Base-by-base conservation (phyloP, 2,329 filamentous ascomycete species). In the Corynespora cassiicola region DNA sequence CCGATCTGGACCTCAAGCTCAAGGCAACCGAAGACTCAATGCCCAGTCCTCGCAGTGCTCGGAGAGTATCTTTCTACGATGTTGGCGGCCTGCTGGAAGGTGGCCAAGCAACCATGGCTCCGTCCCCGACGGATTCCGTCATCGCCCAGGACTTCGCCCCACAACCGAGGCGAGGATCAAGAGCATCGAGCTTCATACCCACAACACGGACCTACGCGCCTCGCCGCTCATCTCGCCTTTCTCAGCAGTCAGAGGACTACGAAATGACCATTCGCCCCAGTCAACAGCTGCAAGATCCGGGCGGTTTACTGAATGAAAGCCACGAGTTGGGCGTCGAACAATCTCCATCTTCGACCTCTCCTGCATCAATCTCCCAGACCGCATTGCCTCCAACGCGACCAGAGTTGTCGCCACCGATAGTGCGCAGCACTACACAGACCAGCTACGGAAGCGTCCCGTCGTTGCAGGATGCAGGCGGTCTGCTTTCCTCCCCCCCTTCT, bases 51-150 rank as follows among this genome's bases (percentile, higher is more conserved):
- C 63, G 50, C 17, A 71, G 68, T 33, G 69, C 72, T 36, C 77
- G 81, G 4, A 75, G 79, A 30, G 81, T 94, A 4, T 89, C 88
- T 0, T 92, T 96, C 65, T 90, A 92, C 55, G 91, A 96, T 52
- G 85, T 90, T 1, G 90, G 90, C 15, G 88, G 88, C 0, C 71
- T 95, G 0, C 72, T 95, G 0, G 82, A 85, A 5, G 76, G 75
- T 12, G 76, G 77, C 22, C 32, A 46, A n/a, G 34, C 54, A 23
- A 35, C 53, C 16, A 40, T 48, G 17, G 42, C 51, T 4, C 56
- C 59, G 6, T 66, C 64, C 7, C 64, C 60, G 15, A 66, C 56
- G 22, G 66, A 59, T 31, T 63, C 66, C 20, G 65, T 69, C 11
- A 61, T 62, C 21, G 52, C 67, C 8, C 66, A 74, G 27, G 72